Evolutionary conservation across 352 stramenopile genomes (phyloP), one percentile per base, ranked within the genome.

Genomic region (Elongisporangium anandrum): DNA sequence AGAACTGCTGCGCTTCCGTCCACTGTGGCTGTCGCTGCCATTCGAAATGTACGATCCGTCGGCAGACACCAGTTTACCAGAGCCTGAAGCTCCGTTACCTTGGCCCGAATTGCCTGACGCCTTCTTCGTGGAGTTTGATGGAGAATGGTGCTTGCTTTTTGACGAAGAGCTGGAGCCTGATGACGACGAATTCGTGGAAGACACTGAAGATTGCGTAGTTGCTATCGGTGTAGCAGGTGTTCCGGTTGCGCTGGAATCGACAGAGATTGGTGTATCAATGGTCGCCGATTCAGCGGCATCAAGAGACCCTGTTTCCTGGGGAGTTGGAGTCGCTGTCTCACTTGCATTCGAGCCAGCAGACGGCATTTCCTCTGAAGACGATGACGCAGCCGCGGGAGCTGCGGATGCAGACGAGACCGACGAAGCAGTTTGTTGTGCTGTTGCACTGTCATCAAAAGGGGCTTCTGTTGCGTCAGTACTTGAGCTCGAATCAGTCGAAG

Each of bases 1-100:
- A 68, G 26, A 15, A 17, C 57, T 71, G 9, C 21, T 19, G 16
- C 26, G 48, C 22, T 58, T 52, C 10, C 54, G 34, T 45, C 34
- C 63, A 26, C 54, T 56, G 21, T 56, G 52, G 26, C 54, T 74
- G 45, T 50, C 57, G 41, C 49, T 63, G 22, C 19, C 64, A 20
- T 41, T 58, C 21, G 23, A 22, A 8, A 57, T 26, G 54, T 26
- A 53, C 6, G 39, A 47, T 39, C 26, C 54, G 3, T 60, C 54
- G 34, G 5, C 34, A 15, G 56, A 61, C 6, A 7, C 48, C 1
- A 54, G 24, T 9, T 49, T 61, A 4, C 45, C 29, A 3, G 56
- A 61, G 23, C 48, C 48, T 19, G 41, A 17, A 16, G 47, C 41
- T 10, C 52, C 45, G 22, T 26, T 26, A 10, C 55, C 55, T 15